Evolutionary conservation across 257 asterid species (phyloP).

Genomic region (Galeopsis tetrahit): DNA sequence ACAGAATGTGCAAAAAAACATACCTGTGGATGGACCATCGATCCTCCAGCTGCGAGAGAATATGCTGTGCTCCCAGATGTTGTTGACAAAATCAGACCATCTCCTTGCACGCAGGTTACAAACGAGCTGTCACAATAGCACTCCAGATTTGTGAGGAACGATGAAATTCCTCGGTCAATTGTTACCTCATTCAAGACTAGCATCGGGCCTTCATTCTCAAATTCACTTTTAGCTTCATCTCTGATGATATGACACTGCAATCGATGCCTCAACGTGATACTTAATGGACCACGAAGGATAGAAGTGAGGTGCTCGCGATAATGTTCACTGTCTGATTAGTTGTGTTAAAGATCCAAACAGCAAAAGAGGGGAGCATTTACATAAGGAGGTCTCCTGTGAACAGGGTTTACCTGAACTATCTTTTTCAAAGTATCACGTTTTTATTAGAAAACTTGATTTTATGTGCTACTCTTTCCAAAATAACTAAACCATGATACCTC

Average conservation of each 20-base stretch:
- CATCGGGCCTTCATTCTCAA: slow-evolving; percentile 83
- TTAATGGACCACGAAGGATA: slow-evolving; percentile 77
- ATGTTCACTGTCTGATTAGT: slow-evolving; percentile 75
- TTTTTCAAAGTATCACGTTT: no score
- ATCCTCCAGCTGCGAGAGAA: slow-evolving; percentile 99
- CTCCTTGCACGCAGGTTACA: slow-evolving; percentile 96
- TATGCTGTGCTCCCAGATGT: slow-evolving; percentile 99
- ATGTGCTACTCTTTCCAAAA: no score
- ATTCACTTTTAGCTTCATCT: slow-evolving; percentile 79
- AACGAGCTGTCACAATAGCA: slow-evolving; percentile 90
- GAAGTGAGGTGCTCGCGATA: slow-evolving; percentile 71
- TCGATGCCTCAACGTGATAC: slow-evolving; percentile 89
- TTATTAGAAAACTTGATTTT: no score
- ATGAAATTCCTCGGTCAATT: slow-evolving; percentile 94
- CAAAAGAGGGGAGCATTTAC: slow-evolving; percentile 2
- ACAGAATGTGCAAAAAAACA: not conserved
- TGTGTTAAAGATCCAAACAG: slow-evolving; percentile 51
- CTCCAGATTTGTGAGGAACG: slow-evolving; percentile 88
- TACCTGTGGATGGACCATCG: slow-evolving; percentile 99
- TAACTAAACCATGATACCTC: no score
- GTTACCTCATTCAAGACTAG: slow-evolving; percentile 94
- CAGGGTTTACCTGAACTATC: no score
- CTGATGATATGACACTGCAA: slow-evolving; percentile 88
- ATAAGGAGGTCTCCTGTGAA: not conserved
- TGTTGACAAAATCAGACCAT: slow-evolving; percentile 88